These are phyloP conservation scores for Pseudoneurospora amorphoporcata DNA, from an alignment of 495 filamentous ascomycete species.

Conservation along the genomic window DNA sequence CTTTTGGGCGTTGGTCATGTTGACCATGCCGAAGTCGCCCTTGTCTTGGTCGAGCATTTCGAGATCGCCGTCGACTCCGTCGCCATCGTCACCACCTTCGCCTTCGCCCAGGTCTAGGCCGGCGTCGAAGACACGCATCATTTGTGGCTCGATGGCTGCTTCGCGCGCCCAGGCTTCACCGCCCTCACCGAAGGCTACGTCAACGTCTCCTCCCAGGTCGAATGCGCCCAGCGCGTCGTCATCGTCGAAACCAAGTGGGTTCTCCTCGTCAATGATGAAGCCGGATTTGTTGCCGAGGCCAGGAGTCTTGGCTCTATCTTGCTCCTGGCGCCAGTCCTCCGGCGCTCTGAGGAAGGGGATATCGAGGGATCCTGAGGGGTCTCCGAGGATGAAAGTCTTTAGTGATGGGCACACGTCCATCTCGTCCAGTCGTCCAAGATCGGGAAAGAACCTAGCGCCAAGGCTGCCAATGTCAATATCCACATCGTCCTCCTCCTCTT, in stretches of 20 bases:
- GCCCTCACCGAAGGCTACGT: not conserved
- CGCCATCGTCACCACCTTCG: slow-evolving; percentile 47
- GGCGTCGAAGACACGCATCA: slow-evolving; percentile 47
- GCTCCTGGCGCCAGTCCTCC: slow-evolving; percentile 70
- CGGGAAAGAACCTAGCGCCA: slow-evolving; percentile 74
- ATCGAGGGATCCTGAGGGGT: slow-evolving; percentile 71
- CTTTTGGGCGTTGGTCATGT: slow-evolving; percentile 51
- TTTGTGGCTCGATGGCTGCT: slow-evolving; percentile 54
- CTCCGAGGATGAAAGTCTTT: slow-evolving; percentile 83
- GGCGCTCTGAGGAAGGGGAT: slow-evolving; percentile 86
- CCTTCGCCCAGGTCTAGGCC: slow-evolving; percentile 42
- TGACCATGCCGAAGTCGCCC: slow-evolving; percentile 54
- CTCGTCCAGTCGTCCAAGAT: slow-evolving; percentile 61
- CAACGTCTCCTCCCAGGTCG: slow-evolving; percentile 37
- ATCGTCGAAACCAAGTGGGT: slow-evolving; percentile 69
- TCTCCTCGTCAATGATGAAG: slow-evolving; percentile 75
- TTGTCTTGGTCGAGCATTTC: slow-evolving; percentile 42
- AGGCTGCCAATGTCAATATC: slow-evolving; percentile 72
- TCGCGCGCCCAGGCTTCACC: slow-evolving; percentile 49
- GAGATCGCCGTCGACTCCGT: slow-evolving; percentile 41
- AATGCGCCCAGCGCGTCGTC: slow-evolving; percentile 70
- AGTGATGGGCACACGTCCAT: slow-evolving; percentile 94
- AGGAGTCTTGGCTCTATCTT: slow-evolving; percentile 43
- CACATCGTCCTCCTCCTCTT: slow-evolving; percentile 36
- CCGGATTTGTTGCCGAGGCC: slow-evolving; percentile 59